Conservation (phyloP, 805 yeast genomes). For the Pichia eremophila region DNA sequence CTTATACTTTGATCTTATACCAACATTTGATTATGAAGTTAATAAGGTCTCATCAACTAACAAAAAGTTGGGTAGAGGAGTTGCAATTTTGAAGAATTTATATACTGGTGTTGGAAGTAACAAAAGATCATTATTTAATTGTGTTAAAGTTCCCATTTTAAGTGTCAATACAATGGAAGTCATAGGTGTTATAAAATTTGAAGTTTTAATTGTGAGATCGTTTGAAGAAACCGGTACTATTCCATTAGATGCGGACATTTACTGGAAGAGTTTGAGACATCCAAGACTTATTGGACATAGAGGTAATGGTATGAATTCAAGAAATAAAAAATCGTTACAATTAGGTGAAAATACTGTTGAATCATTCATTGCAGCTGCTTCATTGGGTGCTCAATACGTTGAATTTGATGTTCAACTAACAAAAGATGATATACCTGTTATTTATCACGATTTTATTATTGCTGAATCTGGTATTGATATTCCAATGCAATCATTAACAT, state of each 20-base stretch:
- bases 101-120: constrained; percentile 61
- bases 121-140: constrained; percentile 56
- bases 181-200: constrained; percentile 71
- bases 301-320: constrained; percentile 83
- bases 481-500: constrained; percentile 88
- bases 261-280: constrained; percentile 84
- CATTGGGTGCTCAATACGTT: constrained; percentile 91
- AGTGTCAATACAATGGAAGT: constrained; percentile 64
- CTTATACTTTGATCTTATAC: constrained; percentile 77
- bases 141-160: constrained; percentile 65
- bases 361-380: constrained; percentile 92
- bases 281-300: constrained; percentile 94
- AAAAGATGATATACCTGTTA: constrained; percentile 83
- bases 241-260: constrained; percentile 61
- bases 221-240: constrained; percentile 63
- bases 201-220: constrained; percentile 60
- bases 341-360: constrained; percentile 94
- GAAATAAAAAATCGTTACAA: constrained; percentile 67
- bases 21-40: constrained; percentile 53
- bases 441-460: constrained; percentile 88
- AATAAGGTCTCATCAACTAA: constrained; percentile 4
- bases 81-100: constrained; percentile 55
- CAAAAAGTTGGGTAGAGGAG: constrained; percentile 64
- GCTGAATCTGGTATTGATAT: constrained; percentile 94
- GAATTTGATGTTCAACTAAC: constrained; percentile 96